phyloP scores from a whole-genome alignment of 148 eudicot genomes.

The Rhododendron kiyosumense region DNA sequence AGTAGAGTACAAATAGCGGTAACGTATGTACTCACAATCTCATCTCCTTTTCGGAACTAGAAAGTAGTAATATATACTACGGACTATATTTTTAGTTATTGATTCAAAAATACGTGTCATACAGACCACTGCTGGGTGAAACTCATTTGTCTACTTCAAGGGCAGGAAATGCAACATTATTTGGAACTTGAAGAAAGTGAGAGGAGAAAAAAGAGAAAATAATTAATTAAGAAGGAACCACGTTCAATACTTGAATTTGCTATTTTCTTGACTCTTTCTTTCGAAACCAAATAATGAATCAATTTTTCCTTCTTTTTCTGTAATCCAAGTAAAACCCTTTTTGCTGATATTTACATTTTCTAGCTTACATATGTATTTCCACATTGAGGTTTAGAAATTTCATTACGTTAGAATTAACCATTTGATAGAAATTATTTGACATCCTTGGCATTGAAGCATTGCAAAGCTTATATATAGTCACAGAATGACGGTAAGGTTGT shows the following conservation, averaged over 20 bases:
- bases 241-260: background rate
- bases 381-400: no score
- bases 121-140: background rate
- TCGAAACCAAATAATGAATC: background rate
- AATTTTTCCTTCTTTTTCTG: background rate
- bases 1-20: no score
- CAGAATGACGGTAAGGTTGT: no score
- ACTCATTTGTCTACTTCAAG: background rate
- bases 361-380: background rate
- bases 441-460: no score
- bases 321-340: background rate
- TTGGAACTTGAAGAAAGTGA: background rate
- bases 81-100: background rate
- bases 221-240: background rate
- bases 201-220: background rate
- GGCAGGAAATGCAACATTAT: background rate
- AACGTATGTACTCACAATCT: background rate
- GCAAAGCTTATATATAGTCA: no score
- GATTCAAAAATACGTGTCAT: no score
- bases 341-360: background rate
- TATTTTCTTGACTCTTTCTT: background rate
- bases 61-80: background rate
- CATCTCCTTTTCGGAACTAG: background rate
- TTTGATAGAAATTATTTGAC: no score
- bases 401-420: no score